Evolutionary conservation across 2,329 filamentous ascomycete genomes (phyloP), one percentile per base, ranked within the genome.

Genomic region (Blastomyces emzantsi): DNA sequence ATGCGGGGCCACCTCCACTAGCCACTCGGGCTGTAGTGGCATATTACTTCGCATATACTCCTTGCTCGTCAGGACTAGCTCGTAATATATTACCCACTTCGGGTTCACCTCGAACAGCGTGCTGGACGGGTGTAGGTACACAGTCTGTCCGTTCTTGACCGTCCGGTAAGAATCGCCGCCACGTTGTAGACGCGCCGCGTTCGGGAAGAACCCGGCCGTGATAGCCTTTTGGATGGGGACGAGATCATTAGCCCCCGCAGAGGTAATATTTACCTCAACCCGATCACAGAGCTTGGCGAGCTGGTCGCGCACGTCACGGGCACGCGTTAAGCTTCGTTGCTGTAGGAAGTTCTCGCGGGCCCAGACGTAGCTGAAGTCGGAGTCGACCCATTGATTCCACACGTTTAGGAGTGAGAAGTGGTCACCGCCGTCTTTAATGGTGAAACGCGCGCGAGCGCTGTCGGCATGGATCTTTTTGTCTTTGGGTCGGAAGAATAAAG

Each of bases 381-480:
- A 88, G 73, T 97, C 93, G 1, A 92, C 90, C 89, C 92, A 99
- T 74, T 96, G 90, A 70, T 94, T 93, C 87, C 88, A 99, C 69
- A 99, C 88, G 71, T 96, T 96, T 58, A 97, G 85, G 1, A 96
- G 83, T 0, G 90, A 92, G 5, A 94, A 74, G 70, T 96, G 90
- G 73, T 99, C 94, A 52, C 94, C 94, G 45, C 92, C 92, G 66
- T 95, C 92, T 70, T 91, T 90, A 73, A 93, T 81, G 0, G 91
- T 96, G 77, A 97, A 97, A 1, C 93, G 86, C 45, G 89, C 88
- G 17, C 92, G 87, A 0, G 94, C 94, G 66, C 89, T 90, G 75
- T 99, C 93, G 15, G 94, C 94, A 71, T 97, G 90, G 36, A 97
- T 88, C 75, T 96, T 96, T 81, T 97, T 97, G 78, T 99, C 92